phyloP scores from a whole-genome alignment of 805 yeast species.

The Priceomyces medius region DNA sequence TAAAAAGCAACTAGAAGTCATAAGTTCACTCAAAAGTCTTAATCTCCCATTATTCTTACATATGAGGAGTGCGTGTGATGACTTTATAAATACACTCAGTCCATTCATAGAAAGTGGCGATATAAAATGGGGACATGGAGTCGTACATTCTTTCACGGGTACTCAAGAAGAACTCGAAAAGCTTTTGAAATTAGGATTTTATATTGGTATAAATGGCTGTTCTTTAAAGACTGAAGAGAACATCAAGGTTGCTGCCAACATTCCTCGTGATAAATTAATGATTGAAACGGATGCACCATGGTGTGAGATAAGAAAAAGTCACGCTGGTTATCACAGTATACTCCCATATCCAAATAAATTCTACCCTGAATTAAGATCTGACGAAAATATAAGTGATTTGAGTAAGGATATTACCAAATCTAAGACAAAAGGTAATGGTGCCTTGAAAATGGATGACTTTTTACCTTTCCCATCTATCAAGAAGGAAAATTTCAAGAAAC shows the following conservation, averaged over 20 bases:
- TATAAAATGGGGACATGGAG: slow-evolving; percentile 55
- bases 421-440: slow-evolving; percentile 13
- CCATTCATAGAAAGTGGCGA: slow-evolving; percentile 57
- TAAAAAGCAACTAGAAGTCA: slow-evolving; percentile 67
- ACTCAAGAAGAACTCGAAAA: slow-evolving; percentile 58
- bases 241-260: slow-evolving; percentile 56
- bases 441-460: slow-evolving; percentile 43
- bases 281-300: slow-evolving; percentile 98
- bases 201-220: slow-evolving; percentile 89
- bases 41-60: slow-evolving; percentile 83
- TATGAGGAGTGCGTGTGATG: slow-evolving; percentile 82
- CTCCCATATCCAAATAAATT: slow-evolving; percentile 54
- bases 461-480: slow-evolving; percentile 66
- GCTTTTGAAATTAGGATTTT: slow-evolving; percentile 59
- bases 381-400: slow-evolving; percentile 1
- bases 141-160: slow-evolving; percentile 96
- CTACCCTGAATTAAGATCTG: slow-evolving; percentile 41
- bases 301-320: slow-evolving; percentile 90
- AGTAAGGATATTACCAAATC: slow-evolving; percentile 16
- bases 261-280: slow-evolving; percentile 73
- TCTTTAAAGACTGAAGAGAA: slow-evolving; percentile 80
- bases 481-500: slow-evolving; percentile 55
- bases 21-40: slow-evolving; percentile 39
- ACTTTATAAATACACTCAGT: slow-evolving; percentile 61
- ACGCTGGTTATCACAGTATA: slow-evolving; percentile 64